phyloP scores from a whole-genome alignment of 164 flowering plant genomes.

The Vitis rupestris region DNA sequence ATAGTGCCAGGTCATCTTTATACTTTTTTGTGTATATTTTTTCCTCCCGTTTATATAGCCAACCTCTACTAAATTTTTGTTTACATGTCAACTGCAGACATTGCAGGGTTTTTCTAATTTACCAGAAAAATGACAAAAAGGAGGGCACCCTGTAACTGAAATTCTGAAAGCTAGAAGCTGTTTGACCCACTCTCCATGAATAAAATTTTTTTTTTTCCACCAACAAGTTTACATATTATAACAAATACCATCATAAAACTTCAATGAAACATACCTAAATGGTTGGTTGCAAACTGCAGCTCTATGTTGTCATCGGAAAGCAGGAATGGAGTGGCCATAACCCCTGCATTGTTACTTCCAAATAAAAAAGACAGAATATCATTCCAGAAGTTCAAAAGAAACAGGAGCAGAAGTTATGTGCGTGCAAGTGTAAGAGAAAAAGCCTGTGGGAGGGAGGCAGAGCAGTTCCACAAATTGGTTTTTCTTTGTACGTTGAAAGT shows the following conservation, averaged over 20 bases:
- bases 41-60: not conserved
- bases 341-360: constrained; percentile 50
- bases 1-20: not conserved
- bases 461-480: too few species aligned
- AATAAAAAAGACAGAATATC: not conserved
- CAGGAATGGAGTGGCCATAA: constrained; percentile 44
- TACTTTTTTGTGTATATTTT: not conserved
- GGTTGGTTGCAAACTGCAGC: constrained; percentile 53
- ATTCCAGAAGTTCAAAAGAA: not conserved
- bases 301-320: constrained; percentile 52
- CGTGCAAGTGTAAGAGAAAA: too few species aligned
- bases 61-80: too few species aligned
- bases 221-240: too few species aligned
- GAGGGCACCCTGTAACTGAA: not conserved
- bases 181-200: too few species aligned
- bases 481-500: too few species aligned
- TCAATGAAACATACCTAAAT: constrained; percentile 28
- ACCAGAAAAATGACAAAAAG: not conserved
- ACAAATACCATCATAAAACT: not conserved
- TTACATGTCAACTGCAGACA: too few species aligned
- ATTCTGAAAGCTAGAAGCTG: not conserved
- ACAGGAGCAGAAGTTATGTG: too few species aligned
- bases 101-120: not conserved
- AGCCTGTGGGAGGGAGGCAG: too few species aligned
- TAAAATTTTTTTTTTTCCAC: too few species aligned